Conservation (phyloP, 2,329 filamentous ascomycete genomes). For the Taxawa tesnikishii region DNA sequence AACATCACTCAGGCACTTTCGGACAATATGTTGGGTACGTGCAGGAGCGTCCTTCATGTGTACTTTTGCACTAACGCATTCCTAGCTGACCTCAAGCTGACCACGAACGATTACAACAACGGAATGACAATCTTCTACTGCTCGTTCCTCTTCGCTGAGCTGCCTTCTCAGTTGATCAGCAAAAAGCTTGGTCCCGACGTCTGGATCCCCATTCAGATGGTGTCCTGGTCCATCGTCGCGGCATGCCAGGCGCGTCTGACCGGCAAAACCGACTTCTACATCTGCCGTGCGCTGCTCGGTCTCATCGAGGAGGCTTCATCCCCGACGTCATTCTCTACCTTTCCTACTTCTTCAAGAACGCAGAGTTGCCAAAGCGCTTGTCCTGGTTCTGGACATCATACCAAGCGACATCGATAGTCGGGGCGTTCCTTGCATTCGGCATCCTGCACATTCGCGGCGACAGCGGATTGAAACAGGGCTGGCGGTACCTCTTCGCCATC, state of each 20-base stretch:
- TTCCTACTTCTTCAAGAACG: conserved; percentile 29
- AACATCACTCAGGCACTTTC: conserved; percentile 13
- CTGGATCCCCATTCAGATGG: conserved; percentile 25
- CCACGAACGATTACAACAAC: conserved; percentile 19
- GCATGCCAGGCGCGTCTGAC: conserved; percentile 23
- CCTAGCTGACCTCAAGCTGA: conserved; percentile 10
- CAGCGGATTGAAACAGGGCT: conserved; percentile 11
- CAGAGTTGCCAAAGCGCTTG: conserved; percentile 28
- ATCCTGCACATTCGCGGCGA: conserved; percentile 17
- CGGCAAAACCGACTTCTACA: conserved; percentile 16
- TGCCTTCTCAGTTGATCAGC: conserved; percentile 38
- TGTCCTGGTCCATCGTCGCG: conserved; percentile 22
- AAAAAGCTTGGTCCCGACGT: conserved; percentile 39
- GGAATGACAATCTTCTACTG: conserved; percentile 27
- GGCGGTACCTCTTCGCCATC: conserved; percentile 18
- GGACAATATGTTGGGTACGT: conserved; percentile 27
- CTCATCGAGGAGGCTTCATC: conserved; percentile 22
- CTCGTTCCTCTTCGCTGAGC: conserved; percentile 34
- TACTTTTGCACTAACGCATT: background rate
- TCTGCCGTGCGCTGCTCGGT: conserved; percentile 12
- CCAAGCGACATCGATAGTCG: conserved; percentile 17
- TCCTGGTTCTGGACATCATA: conserved; percentile 28
- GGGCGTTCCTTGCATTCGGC: conserved; percentile 17
- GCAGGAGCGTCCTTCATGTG: conserved; percentile 29
- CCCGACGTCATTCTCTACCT: conserved; percentile 25